Conservation (phyloP, 768 basidiomycete species). For the Peribolospora baueri region DNA sequence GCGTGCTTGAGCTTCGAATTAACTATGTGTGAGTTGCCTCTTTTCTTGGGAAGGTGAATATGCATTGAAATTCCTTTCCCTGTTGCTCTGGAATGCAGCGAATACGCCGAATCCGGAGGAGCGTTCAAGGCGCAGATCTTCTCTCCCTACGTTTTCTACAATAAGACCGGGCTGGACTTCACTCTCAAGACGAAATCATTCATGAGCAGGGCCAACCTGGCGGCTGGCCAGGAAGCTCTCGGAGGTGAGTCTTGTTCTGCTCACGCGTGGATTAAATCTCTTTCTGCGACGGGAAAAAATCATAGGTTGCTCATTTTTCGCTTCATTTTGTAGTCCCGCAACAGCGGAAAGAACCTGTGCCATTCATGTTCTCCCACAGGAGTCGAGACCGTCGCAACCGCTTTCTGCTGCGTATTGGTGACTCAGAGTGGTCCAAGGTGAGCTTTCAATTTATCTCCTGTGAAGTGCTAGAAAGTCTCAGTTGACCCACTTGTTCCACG, state of each 20-base stretch:
- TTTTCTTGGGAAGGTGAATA: not conserved
- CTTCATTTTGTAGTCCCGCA: not conserved
- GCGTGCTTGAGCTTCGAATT: slow-evolving; percentile 56
- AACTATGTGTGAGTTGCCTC: slow-evolving; percentile 52
- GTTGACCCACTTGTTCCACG: not conserved
- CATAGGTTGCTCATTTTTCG: not conserved
- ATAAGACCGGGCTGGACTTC: slow-evolving; percentile 77
- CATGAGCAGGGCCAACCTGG: slow-evolving; percentile 41
- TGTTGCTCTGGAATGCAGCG: slow-evolving; percentile 17
- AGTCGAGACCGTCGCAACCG: slow-evolving; percentile 55
- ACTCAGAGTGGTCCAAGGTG: slow-evolving; percentile 78
- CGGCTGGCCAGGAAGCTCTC: slow-evolving; percentile 50
- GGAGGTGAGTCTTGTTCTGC: slow-evolving; percentile 28
- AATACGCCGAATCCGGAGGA: slow-evolving; percentile 70
- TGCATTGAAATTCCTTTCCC: not conserved
- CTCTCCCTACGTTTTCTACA: slow-evolving; percentile 65
- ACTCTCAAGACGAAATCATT: slow-evolving; percentile 33
- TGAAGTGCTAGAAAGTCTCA: not conserved
- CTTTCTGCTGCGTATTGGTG: slow-evolving; percentile 50
- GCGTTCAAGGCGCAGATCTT: slow-evolving; percentile 92
- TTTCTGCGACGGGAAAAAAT: not conserved
- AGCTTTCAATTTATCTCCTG: not conserved
- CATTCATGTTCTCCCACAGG: slow-evolving; percentile 49
- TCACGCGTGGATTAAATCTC: slow-evolving; percentile 52
- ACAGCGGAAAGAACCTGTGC: slow-evolving; percentile 6